Conservation (phyloP, 2,329 filamentous ascomycete species). For the Sclerotinia spermophila region DNA sequence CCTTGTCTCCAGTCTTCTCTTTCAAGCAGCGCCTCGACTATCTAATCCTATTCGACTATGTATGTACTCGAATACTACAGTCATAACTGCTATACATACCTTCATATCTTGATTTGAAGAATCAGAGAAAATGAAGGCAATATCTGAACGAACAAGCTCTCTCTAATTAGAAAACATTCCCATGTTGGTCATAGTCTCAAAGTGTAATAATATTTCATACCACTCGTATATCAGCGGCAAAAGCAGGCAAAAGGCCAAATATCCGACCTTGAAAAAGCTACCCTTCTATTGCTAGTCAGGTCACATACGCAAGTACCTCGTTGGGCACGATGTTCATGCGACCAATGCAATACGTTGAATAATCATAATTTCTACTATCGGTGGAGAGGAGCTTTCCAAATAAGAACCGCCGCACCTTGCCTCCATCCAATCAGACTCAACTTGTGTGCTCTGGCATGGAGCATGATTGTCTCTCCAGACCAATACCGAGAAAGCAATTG, state of each 20-base stretch:
- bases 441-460: neutral
- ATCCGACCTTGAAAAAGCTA: neutral
- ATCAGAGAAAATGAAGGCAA: neutral
- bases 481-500: constrained; percentile 4
- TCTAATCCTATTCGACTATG: neutral
- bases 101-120: neutral
- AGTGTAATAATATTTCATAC: neutral
- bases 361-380: neutral
- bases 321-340: constrained; percentile 9
- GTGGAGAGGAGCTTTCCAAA: neutral
- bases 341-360: constrained; percentile 2
- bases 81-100: neutral
- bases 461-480: neutral
- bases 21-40: neutral
- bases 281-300: neutral
- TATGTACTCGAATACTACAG: neutral
- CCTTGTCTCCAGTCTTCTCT: neutral
- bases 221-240: neutral
- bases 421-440: neutral
- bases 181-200: neutral
- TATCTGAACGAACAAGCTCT: neutral
- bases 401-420: neutral
- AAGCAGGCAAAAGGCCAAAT: constrained; percentile 1
- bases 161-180: no score
- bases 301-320: neutral